Evolutionary conservation across 2,329 filamentous ascomycete genomes (phyloP).

Genomic region (Fusarium sp.): DNA sequence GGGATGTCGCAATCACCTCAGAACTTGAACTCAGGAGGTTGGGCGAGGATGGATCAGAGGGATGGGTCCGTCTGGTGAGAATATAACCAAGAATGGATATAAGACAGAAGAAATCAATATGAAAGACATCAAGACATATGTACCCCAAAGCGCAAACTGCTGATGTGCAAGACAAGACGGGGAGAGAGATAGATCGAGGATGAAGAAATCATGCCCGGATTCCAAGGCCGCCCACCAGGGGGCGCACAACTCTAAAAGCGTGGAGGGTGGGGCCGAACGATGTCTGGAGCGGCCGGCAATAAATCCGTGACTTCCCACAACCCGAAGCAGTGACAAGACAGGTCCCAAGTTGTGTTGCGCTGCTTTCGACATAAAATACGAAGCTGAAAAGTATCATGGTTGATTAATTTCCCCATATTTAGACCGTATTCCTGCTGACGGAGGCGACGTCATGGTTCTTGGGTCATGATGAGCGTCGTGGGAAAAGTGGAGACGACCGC

Average conservation of each 20-base stretch:
- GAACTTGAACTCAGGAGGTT: constrained; percentile 9
- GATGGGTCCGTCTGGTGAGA: not conserved
- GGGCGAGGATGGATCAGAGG: constrained; percentile 4
- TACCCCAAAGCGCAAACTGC: constrained; percentile 1
- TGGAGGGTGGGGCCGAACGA: not conserved
- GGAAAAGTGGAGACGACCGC: not conserved
- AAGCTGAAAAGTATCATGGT: not conserved
- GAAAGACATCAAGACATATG: constrained; percentile 8
- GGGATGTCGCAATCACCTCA: constrained; percentile 1
- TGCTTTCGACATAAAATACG: not conserved
- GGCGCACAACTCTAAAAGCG: not conserved
- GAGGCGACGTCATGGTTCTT: not conserved
- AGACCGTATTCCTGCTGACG: not conserved
- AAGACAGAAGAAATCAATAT: not conserved
- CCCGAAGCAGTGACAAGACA: not conserved
- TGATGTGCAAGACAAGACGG: not conserved
- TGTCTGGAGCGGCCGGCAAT: not conserved
- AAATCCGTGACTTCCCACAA: not conserved
- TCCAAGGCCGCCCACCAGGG: not conserved
- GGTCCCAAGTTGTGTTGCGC: not conserved
- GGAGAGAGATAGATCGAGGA: not conserved
- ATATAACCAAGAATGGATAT: not conserved
- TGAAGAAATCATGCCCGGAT: constrained; percentile 30
- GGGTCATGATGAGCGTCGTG: not conserved
- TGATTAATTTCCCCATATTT: not conserved